Evolutionary conservation across 1,139 yeast species (phyloP).

Genomic region (Lodderomyces beijingensis): DNA sequence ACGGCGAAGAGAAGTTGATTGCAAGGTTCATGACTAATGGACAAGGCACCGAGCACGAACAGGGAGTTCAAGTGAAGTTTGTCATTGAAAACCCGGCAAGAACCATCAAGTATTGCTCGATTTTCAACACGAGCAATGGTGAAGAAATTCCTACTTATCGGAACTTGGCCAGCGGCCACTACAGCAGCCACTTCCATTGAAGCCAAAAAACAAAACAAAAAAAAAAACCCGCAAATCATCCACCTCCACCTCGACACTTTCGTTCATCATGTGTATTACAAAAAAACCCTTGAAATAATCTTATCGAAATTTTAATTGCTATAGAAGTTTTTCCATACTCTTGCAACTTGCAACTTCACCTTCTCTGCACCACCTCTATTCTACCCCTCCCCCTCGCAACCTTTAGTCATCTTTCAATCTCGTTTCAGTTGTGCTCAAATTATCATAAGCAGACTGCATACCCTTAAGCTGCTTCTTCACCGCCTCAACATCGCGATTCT

Average conservation of each 20-base stretch:
- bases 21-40: conserved; percentile 70
- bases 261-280: too few relatives aligned
- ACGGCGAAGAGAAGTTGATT: conserved; percentile 55
- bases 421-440: conserved; percentile 21
- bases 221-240: too few relatives aligned
- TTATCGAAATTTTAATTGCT: background rate
- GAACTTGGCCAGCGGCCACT: conserved; percentile 35
- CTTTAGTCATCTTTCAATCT: conserved; percentile 9
- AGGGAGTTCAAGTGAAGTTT: conserved; percentile 70
- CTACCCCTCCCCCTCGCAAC: too few relatives aligned
- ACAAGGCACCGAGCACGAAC: conserved; percentile 57
- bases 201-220: background rate
- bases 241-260: too few relatives aligned
- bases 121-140: conserved; percentile 15
- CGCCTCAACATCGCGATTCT: conserved; percentile 45
- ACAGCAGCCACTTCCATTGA: conserved; percentile 26
- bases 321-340: too few relatives aligned
- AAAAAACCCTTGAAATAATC: too few relatives aligned
- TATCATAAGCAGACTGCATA: conserved; percentile 50
- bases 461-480: conserved; percentile 53
- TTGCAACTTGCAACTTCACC: background rate
- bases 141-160: conserved; percentile 27
- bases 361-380: too few relatives aligned
- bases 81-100: conserved; percentile 25
- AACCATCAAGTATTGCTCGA: conserved; percentile 18